Conservation (phyloP, 1,139 yeast species). For the Saccharomycopsis phalli region DNA sequence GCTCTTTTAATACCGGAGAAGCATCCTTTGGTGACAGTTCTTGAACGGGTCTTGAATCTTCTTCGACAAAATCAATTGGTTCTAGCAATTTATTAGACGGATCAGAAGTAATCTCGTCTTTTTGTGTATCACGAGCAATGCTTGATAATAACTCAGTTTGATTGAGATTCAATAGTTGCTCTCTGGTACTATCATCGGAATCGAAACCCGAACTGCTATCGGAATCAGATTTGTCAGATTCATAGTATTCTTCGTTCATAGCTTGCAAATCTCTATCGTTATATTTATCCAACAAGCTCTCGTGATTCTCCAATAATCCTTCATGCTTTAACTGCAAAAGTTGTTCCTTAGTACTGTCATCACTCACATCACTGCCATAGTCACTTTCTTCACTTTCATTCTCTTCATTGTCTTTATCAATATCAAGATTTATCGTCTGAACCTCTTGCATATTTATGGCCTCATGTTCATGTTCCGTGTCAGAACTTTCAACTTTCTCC, state of each 20-base stretch:
- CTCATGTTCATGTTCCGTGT: constrained; percentile 5
- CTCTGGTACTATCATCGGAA: constrained; percentile 18
- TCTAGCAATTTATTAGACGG: too few species aligned
- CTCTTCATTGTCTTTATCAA: background rate
- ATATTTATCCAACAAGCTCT: constrained; percentile 9
- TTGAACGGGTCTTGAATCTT: too few species aligned
- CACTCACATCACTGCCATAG: constrained; percentile 18
- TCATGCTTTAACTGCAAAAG: constrained; percentile 12
- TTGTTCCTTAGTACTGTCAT: constrained; percentile 19
- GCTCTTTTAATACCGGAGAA: constrained; percentile 2
- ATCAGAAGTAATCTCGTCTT: too few species aligned
- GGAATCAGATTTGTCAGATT: constrained; percentile 9
- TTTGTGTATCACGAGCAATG: constrained; percentile 2
- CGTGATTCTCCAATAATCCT: constrained; percentile 15
- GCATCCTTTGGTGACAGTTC: constrained; percentile 1
- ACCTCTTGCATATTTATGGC: background rate
- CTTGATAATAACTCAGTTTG: constrained; percentile 7
- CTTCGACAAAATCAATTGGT: too few species aligned
- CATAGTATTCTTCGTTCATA: constrained; percentile 7
- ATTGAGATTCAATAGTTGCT: constrained; percentile 12
- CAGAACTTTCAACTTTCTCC: background rate
- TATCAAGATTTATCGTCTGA: background rate
- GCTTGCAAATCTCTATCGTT: background rate
- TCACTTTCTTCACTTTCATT: constrained; percentile 11
- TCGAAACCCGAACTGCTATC: constrained; percentile 4